Evolutionary conservation across 148 eudicot species (phyloP).

Genomic region (Limonium bicolor): DNA sequence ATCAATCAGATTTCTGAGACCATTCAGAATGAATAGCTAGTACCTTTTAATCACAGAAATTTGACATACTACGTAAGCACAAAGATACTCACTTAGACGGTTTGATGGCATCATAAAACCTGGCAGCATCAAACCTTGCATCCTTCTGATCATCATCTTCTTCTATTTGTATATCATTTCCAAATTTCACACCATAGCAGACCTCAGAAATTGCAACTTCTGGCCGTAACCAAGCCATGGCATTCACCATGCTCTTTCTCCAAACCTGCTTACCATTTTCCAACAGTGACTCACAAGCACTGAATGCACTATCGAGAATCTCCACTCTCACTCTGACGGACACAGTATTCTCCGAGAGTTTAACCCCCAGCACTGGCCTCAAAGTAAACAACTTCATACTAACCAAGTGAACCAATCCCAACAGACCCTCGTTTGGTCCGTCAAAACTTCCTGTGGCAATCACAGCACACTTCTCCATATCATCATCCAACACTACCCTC

Average conservation of each 20-base stretch:
- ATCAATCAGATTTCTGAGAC: not conserved
- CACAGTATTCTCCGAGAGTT: slow-evolving; percentile 16
- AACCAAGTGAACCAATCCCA: slow-evolving; percentile 64
- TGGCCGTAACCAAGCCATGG: slow-evolving; percentile 89
- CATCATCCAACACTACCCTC: slow-evolving; percentile 15
- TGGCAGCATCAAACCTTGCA: slow-evolving; percentile 54
- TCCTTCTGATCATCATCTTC: slow-evolving; percentile 12
- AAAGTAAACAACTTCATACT: slow-evolving; percentile 50
- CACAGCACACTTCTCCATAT: slow-evolving; percentile 23
- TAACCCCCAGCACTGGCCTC: slow-evolving; percentile 43
- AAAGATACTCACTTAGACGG: slow-evolving; percentile 68
- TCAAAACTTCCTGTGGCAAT: slow-evolving; percentile 58
- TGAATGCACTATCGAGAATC: slow-evolving; percentile 44
- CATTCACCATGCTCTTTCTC: slow-evolving; percentile 84
- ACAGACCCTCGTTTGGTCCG: slow-evolving; percentile 67
- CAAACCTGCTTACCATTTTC: slow-evolving; percentile 56
- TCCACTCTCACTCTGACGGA: slow-evolving; percentile 65
- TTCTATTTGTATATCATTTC: slow-evolving; percentile 12
- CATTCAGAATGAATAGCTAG: not conserved
- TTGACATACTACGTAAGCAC: too few relatives aligned
- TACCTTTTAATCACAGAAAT: too few relatives aligned
- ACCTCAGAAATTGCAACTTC: slow-evolving; percentile 79
- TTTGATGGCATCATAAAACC: slow-evolving; percentile 91
- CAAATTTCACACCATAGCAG: slow-evolving; percentile 37
- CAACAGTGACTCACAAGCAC: slow-evolving; percentile 66